These are phyloP conservation scores for Parachaetomium inaequale DNA, from an alignment of 495 filamentous ascomycete genomes.

Conservation along the genomic window DNA sequence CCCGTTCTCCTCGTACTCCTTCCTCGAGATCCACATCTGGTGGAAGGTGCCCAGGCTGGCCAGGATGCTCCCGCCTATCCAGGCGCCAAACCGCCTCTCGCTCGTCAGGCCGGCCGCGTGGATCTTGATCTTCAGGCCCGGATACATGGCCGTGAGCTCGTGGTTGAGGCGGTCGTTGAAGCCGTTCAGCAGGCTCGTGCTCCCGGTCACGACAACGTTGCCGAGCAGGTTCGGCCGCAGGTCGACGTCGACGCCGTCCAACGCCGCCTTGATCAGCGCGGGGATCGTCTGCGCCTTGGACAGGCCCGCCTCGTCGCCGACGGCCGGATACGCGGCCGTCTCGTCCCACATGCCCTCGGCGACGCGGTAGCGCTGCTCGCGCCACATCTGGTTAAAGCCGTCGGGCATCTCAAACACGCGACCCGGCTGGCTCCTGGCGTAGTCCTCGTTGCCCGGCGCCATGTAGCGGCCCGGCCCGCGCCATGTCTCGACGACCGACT, in stretches of 20 bases:
- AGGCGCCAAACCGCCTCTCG: constrained; percentile 85
- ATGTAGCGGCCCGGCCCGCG: constrained; percentile 68
- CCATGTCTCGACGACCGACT: constrained; percentile 93
- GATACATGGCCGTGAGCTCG: constrained; percentile 74
- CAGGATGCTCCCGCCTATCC: constrained; percentile 96
- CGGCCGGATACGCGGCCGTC: constrained; percentile 54
- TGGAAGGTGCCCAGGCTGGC: constrained; percentile 98
- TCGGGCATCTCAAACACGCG: constrained; percentile 96
- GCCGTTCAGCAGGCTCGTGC: constrained; percentile 75
- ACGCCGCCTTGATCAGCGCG: constrained; percentile 69
- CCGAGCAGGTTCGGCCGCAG: constrained; percentile 73
- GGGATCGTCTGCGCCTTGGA: constrained; percentile 72
- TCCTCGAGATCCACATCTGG: constrained; percentile 94
- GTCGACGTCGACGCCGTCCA: constrained; percentile 81
- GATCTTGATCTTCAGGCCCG: constrained; percentile 77
- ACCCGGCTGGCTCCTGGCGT: constrained; percentile 59
- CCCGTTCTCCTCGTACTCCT: constrained; percentile 79
- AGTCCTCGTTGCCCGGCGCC: constrained; percentile 61
- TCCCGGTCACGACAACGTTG: constrained; percentile 93
- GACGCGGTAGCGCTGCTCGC: constrained; percentile 76
- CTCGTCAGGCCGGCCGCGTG: constrained; percentile 77
- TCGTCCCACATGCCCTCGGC: constrained; percentile 87
- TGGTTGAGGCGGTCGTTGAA: constrained; percentile 85
- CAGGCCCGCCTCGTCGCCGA: constrained; percentile 34
- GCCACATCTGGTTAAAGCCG: constrained; percentile 87